Base-by-base conservation (phyloP, 805 yeast species). In the Myxozyma geophila region DNA sequence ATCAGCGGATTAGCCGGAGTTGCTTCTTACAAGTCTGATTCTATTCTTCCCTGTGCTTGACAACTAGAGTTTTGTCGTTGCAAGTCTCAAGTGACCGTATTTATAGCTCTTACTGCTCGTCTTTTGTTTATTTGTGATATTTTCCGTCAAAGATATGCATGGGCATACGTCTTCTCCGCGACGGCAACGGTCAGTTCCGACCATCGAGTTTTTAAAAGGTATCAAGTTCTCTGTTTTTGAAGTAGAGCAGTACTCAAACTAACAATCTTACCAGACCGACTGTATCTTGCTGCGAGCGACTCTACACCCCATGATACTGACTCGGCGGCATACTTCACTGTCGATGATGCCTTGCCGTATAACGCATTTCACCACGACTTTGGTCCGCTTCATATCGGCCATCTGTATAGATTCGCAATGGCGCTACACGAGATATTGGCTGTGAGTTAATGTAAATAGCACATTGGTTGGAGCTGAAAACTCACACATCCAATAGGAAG, bases 321-420 rank as follows among this genome's bases (percentile, higher is more conserved):
- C 33, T 87, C 87, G 41, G 77, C 86, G 49, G 96, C 90, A 1
- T 89, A 87, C 76, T 92, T 95, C 78, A 91, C 98, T 0, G 90
- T 95, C 2, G 98, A 95, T 72, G 96, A 92, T 68, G 86, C 93
- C 0, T 82, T 95, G 53, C 96, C 95, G 4, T 95, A 95, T 76
- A 95, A 95, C 73, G 82, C 96, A n/a, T 95, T 95, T 79, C 97
- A 93, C 75, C 82, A 92, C 68, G 99, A 95, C 76, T 95, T 95
- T 77, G 99, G 99, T 53, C 99, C 99, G 0, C 80, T 95, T 70
- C 96, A 93, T 74, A 86, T 93, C 57, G 98, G 98, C 0, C 96
- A 89, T 74, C 78, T 95, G 56, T 95, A 95, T 77, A 82, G 99
- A 57, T 95, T 95, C 79, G 99, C 99, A 0, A 98, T 95, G 17